Evolutionary conservation across 2,329 filamentous ascomycete species (phyloP).

Genomic region (Penicillium sumatraense): DNA sequence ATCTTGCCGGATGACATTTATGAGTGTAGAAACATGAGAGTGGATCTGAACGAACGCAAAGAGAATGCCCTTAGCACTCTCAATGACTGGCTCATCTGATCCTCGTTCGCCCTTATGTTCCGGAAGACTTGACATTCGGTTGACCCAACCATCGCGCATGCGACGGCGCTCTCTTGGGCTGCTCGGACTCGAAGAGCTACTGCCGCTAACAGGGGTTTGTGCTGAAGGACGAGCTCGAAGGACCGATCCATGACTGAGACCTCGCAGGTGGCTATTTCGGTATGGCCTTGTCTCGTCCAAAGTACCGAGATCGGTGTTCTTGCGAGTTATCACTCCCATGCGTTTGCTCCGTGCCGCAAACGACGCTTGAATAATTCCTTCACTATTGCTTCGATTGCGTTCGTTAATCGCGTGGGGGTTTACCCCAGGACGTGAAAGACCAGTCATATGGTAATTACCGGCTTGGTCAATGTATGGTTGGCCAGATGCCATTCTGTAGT

Average conservation of each 20-base stretch:
- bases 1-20: constrained; percentile 53
- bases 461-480: constrained; percentile 33
- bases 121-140: constrained; percentile 61
- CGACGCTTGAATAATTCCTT: constrained; percentile 59
- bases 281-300: constrained; percentile 58
- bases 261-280: constrained; percentile 60
- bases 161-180: constrained; percentile 49
- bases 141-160: constrained; percentile 50
- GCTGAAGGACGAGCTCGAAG: constrained; percentile 44
- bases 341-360: constrained; percentile 57
- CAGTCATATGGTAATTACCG: constrained; percentile 39
- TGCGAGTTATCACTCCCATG: constrained; percentile 64
- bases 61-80: constrained; percentile 59
- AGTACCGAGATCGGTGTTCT: constrained; percentile 58
- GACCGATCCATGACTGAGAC: constrained; percentile 62
- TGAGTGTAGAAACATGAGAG: constrained; percentile 51
- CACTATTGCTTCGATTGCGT: constrained; percentile 64
- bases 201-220: constrained; percentile 32
- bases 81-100: constrained; percentile 56
- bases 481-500: constrained; percentile 66
- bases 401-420: constrained; percentile 69
- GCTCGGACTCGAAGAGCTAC: constrained; percentile 49
- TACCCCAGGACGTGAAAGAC: constrained; percentile 71
- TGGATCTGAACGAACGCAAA: constrained; percentile 60
- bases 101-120: constrained; percentile 57